Evolutionary conservation across 768 basidiomycete genomes (phyloP).

Genomic region (Panellus pusillus): DNA sequence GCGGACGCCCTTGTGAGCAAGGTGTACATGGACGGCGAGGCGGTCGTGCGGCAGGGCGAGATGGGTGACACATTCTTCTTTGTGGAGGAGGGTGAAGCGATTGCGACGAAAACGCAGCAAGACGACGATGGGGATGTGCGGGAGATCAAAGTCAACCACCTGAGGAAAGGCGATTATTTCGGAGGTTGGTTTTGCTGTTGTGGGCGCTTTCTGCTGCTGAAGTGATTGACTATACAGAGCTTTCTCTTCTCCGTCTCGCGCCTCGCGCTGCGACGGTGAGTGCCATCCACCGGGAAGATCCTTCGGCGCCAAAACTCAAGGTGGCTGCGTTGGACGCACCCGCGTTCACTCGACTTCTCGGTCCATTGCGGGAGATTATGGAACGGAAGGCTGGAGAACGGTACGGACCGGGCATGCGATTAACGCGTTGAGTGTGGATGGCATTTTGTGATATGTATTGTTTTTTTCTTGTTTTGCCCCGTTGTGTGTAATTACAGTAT

Average conservation of each 20-base stretch:
- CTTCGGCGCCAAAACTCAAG: slow-evolving; percentile 67
- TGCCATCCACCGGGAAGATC: slow-evolving; percentile 56
- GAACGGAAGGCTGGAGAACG: slow-evolving; percentile 82
- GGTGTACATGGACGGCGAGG: slow-evolving; percentile 79
- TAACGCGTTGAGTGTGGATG: slow-evolving; percentile 32
- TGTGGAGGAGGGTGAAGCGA: slow-evolving; percentile 90
- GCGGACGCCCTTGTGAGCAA: slow-evolving; percentile 91
- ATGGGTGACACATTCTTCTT: slow-evolving; percentile 98
- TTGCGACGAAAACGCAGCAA: slow-evolving; percentile 75
- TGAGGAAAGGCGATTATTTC: slow-evolving; percentile 95
- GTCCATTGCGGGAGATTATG: slow-evolving; percentile 91
- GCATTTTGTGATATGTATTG: slow-evolving; percentile 8
- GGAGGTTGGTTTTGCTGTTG: slow-evolving; percentile 62
- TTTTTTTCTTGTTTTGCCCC: slow-evolving; percentile 1
- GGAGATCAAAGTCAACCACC: slow-evolving; percentile 71
- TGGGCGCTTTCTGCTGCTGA: slow-evolving; percentile 4
- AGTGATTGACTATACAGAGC: slow-evolving; percentile 51
- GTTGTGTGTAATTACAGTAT: too few relatives aligned
- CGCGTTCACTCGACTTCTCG: slow-evolving; percentile 91
- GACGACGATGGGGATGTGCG: slow-evolving; percentile 56
- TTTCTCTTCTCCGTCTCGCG: slow-evolving; percentile 84
- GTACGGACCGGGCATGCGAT: slow-evolving; percentile 45
- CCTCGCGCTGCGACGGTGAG: slow-evolving; percentile 98
- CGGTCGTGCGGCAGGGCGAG: slow-evolving; percentile 90
- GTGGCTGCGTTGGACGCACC: slow-evolving; percentile 92